phyloP scores from a whole-genome alignment of 257 asterid genomes.

The Orobanche coerulescens region DNA sequence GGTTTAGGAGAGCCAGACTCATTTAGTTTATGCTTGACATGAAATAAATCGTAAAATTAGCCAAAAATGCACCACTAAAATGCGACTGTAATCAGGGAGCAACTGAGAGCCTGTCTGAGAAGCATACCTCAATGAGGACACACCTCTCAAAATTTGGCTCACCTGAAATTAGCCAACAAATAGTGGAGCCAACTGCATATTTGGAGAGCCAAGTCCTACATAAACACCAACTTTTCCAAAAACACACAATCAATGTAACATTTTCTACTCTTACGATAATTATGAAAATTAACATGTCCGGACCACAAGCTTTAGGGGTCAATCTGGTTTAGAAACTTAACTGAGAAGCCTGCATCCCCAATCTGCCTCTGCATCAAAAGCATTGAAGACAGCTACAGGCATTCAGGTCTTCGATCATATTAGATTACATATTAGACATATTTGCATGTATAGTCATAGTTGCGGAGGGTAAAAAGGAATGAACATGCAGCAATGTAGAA shows the following conservation, averaged over 20 bases:
- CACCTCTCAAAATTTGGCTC: conserved; percentile 73
- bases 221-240: conserved; percentile 23
- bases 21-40: not conserved
- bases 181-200: conserved; percentile 72
- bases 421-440: conserved; percentile 25
- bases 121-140: conserved; percentile 94
- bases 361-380: conserved; percentile 90
- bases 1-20: conserved; percentile 4
- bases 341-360: conserved; percentile 61
- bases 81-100: conserved; percentile 26
- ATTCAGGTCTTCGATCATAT: conserved; percentile 38
- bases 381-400: conserved; percentile 72
- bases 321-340: conserved; percentile 53
- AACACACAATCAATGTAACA: conserved; percentile 23
- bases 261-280: conserved; percentile 37
- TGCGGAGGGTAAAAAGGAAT: not conserved
- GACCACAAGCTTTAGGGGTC: conserved; percentile 54
- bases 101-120: conserved; percentile 47
- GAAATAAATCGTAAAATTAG: conserved; percentile 9
- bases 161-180: conserved; percentile 57
- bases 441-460: conserved; percentile 6
- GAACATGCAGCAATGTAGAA: not conserved
- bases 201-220: conserved; percentile 33
- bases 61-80: conserved; percentile 14
- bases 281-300: conserved; percentile 48